Base-by-base conservation (phyloP, 805 yeast genomes). In the Saccharomycopsis sp. region DNA sequence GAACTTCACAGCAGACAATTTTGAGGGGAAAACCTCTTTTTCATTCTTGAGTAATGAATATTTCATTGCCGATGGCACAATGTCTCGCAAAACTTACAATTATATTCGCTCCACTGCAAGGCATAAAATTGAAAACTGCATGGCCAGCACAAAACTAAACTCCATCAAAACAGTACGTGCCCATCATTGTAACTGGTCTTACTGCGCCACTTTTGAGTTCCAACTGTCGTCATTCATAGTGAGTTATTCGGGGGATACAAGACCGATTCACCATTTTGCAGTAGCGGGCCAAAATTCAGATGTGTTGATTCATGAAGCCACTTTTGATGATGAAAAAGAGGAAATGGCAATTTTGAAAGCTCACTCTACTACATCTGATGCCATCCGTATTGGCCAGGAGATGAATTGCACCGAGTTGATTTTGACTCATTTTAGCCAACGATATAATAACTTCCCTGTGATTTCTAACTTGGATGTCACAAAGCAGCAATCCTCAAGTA, bases 241-340 rank as follows among this genome's bases (percentile, higher is more conserved):
- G 1, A 80, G 96, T 1, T 92, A 84, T 56, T 86, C 96, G 2
- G 98, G 98, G 9, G 99, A 92, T 56, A 85, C 97, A 0, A 73
- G 96, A 52, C 98, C 98, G 0, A 61, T 57, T 36, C 56, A 53
- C 32, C 87, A 87, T 59, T 73, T 80, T 0, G 52, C 63, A 2
- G 66, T 62, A 2, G 71, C 84, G 39, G 97, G 96, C 1, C 45
- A 54, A 16, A 57, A 64, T 9, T 73, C 85, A 20, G 89, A 86
- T 54, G 57, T 92, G 36, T 66, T 92, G 44, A 77, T 92, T 36
- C 99, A 92, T 58, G 99, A 92, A 58, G 88, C 96, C 0, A 85
- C 98, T 0, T 70, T 92, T 47, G 96, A 85, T 43, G 84, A 86
- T 57, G 83, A 72, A 23, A 65, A 86, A 35, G 62, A 68, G 5